Evolutionary conservation across 75 land plant species (phyloP), one percentile per base, ranked within the genome.

Genomic region (Isoetes taiwanensis): DNA sequence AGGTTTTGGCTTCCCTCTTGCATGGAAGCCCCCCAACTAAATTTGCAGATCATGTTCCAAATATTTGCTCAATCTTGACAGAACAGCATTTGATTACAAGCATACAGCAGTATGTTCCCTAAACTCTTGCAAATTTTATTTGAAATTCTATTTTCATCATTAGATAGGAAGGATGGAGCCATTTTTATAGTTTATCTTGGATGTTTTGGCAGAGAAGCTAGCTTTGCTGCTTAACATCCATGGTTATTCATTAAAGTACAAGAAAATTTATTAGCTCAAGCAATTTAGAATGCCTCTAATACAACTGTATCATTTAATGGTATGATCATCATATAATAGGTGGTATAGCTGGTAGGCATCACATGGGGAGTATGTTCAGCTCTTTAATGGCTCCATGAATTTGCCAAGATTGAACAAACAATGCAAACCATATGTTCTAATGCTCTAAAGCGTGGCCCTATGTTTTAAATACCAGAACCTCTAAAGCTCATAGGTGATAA

Each of bases 31-130:
- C 19, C 27, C 14, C 63, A 12, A 30, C 48, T 10, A 52, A 24
- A 27, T 41, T 71, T 16, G 14, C 25, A 10, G 4, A 34, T 34
- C 74, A 71, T 41, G 62, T 71, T 37, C 74, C 74, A 38, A 68
- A 71, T 23, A 58, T 71, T n/a, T 71, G 74, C 32, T 71, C 69
- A 11, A 41, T 58, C 2, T 63, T 71, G 10, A 71, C 68, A 11
- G 63, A 65, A 23, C 62, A 61, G 41, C 56, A 71, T 34, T 27
- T 71, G 11, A 35, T 64, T 43, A 71, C 68, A 32, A 71, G 74
- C 62, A 58, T 71, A 11, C 62, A 71, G 39, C 59, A 30, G 74
- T 71, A 65, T 28, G 42, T 35, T 31, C 11, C 8, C 14, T 28
- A 9, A 27, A 41, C 28, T 26, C 57, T 8, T 60, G 63, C 11